Conservation (phyloP, 2,329 filamentous ascomycete species). For the Monosporascus sp. region DNA sequence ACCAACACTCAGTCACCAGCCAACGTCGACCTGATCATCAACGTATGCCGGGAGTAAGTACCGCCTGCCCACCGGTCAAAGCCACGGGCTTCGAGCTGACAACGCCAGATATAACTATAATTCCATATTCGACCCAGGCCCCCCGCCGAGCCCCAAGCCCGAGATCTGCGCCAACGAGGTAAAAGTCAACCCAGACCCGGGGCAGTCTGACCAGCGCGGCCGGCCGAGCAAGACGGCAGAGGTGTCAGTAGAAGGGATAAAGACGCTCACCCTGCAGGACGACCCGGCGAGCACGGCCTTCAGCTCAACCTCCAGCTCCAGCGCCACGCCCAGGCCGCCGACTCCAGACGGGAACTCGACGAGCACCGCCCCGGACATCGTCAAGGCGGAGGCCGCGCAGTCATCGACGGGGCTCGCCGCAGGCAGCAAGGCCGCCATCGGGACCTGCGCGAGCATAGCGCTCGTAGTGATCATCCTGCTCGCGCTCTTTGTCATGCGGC, state of each 20-base stretch:
- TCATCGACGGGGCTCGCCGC: constrained; percentile 25
- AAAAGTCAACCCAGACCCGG: not conserved
- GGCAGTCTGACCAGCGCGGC: not conserved
- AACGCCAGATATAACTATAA: not conserved
- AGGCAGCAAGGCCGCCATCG: constrained; percentile 41
- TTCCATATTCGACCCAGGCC: constrained; percentile 30
- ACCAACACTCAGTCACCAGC: constrained; percentile 29
- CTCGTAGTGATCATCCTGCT: constrained; percentile 33
- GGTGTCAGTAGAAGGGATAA: not conserved
- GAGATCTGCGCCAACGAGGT: constrained; percentile 2
- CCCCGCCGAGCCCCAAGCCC: constrained; percentile 27
- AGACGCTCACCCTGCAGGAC: not conserved
- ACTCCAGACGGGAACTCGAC: constrained; percentile 11
- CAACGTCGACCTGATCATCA: constrained; percentile 47
- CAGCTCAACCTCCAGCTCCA: not conserved
- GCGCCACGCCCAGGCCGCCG: not conserved
- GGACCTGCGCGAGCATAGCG: constrained; percentile 35
- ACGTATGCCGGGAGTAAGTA: constrained; percentile 45
- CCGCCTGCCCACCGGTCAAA: not conserved
- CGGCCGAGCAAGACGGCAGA: not conserved
- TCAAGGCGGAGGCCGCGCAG: not conserved
- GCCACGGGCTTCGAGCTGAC: not conserved
- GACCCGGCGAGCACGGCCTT: not conserved
- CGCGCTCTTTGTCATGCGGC: constrained; percentile 33
- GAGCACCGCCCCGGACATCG: constrained; percentile 14